Base-by-base conservation (phyloP, 257 asterid species). In the Ophiorrhiza pumila region DNA sequence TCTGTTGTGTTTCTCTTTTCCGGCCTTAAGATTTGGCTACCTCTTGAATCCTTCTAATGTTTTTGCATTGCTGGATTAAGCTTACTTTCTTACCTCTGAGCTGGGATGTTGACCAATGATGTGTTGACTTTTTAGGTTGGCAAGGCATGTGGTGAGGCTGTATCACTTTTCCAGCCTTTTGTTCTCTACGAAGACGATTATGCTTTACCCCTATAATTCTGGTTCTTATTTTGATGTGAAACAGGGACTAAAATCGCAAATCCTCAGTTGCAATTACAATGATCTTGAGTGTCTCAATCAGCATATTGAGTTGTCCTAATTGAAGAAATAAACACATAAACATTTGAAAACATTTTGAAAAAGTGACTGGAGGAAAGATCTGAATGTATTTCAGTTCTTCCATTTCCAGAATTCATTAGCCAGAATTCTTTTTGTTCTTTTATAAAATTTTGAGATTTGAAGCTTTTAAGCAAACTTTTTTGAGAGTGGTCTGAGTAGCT, bases 141-240 rank as follows among this genome's bases (percentile, higher is more conserved):
- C 97, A 89, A 89, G 73, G 98, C 93, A 74, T 94, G 91, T 88
- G 99, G 93, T 89, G 97, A 89, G 85, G 96, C 96, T 88, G 93
- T 93, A 83, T 89, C 97, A 89, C 85, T 88, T 93, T 92, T 82
- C 91, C 96, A 76, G 84, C 96, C 82, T 86, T 88, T 87, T 90
- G 90, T 91, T 90, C 91, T 76, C 90, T 84, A 75, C 81, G 88
- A 86, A 90, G 98, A 82, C 85, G 86, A 91, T 78, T 87, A 85
- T 91, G 82, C 90, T 83, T 88, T 86, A 80, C 71, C 92, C 83
- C 82, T 85, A 83, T 90, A 83, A 71, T 69, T 82, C 84, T 88
- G 87, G 87, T 82, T 72, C 83, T 85, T 75, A 82, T 71, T 81
- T 80, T 86, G 81, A 80, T 84, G 81, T 86, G 91, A 76, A 85